Base-by-base conservation (phyloP, 2,329 filamentous ascomycete genomes). In the Nannizzia gypsea region DNA sequence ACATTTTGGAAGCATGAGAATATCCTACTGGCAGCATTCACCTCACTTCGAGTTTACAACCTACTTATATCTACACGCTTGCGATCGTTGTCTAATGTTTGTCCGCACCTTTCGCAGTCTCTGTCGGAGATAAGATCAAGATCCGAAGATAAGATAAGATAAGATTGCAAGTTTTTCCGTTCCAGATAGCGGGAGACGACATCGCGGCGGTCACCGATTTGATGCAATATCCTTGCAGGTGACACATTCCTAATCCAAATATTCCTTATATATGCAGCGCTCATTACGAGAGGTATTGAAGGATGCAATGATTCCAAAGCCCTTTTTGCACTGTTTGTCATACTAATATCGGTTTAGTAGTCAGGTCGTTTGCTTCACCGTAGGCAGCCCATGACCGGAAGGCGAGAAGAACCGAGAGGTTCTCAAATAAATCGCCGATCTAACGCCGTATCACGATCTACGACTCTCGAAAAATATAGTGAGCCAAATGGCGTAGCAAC, bases 111-210 rank as follows among this genome's bases (percentile, higher is more conserved):
- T n/a, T n/a, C n/a, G n/a, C n/a, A n/a, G n/a, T n/a, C n/a, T n/a
- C n/a, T n/a, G n/a, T 36, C 44, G 50, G 50, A 54, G 50, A 54
- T 54, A 54, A 54, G 50, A 26, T 31, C 38, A 31, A 54, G 50
- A 54, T 54, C 50, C 26, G 50, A 54, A 26, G 46, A 52, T 52
- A 22, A 31, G 50, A 54, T 54, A 34, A 54, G 20, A 50, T 26
- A 52, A 24, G 48, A 17, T n/a, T 8, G n/a, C 3, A 15, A n/a
- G 28, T 54, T 54, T 54, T 54, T 54, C 50, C 50, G 28, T 34
- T 34, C 50, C 50, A 6, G 24, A 1, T 54, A 54, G 31, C 50
- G 8, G 3, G 9, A 50, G 13, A n/a, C 44, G 17, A 20, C 31
- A 13, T 36, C 46, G 24, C 22, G 9, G 17, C 24, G 24, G 28